Base-by-base conservation (phyloP, 2,329 filamentous ascomycete species). In the Sclerotinia glacialis region DNA sequence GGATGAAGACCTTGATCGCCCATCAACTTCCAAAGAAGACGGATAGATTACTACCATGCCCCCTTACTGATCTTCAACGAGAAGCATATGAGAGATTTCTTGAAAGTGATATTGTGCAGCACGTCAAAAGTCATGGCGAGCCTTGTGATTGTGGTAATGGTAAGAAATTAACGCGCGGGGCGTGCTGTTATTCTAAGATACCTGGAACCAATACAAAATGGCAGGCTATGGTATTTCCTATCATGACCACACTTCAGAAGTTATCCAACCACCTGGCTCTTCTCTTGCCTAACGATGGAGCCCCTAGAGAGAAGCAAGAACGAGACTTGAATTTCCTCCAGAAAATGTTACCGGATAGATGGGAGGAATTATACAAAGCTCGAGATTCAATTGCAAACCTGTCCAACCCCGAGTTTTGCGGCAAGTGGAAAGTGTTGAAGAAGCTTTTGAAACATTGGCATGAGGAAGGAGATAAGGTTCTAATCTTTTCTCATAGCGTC, bases 401-500 rank as follows among this genome's bases (percentile, higher is more conserved):
- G 61, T 89, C 93, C 1, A 93, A 97, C 72, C 89, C 92, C 0
- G 90, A 96, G 67, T 97, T 93, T 71, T 99, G 95, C 74, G 95
- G 95, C 4, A 99, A 99, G 78, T 99, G 95, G 95, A 93, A 92
- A 75, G 87, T 99, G 0, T 78, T 99, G 40, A 91, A 89, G 76
- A 93, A 92, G 72, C 81, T 99, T 5, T 83, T 99, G 8, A 89
- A 88, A 65, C 94, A 95, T 77, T 99, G 95, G 95, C 86, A 97
- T 75, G 82, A 85, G 18, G 93, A 90, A 74, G 92, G 92, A 18
- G 93, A 97, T 79, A 99, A 98, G 78, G 95, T 97, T 0, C 84
- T 99, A 0, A 89, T 99, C 2, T 99, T 99, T 77, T 96, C 92
- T 0, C 93, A 98, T 74, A 96, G 90, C 68, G 93, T 98, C 5